These are phyloP conservation scores for Perilla frutescens DNA, from an alignment of 257 asterid species.

Conservation along the genomic window DNA sequence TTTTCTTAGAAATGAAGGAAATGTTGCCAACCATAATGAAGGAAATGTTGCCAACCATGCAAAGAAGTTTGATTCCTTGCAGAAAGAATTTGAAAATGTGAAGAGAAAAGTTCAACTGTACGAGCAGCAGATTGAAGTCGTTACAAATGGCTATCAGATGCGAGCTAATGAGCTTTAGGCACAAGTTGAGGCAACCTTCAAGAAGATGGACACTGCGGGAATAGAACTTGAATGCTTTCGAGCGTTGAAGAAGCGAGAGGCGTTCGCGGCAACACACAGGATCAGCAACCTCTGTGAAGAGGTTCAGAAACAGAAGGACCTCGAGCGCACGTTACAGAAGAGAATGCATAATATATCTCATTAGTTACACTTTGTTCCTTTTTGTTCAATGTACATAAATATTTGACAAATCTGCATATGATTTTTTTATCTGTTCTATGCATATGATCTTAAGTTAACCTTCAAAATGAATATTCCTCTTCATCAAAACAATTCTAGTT, in stretches of 20 bases:
- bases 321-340: constrained; percentile 71
- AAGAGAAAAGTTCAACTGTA: too few relatives aligned
- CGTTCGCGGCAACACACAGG: constrained; percentile 73
- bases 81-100: too few relatives aligned
- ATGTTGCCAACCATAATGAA: constrained; percentile 46
- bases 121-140: too few relatives aligned
- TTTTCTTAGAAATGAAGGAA: constrained; percentile 77
- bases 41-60: constrained; percentile 94
- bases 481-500: too few relatives aligned
- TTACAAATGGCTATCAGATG: constrained; percentile 44
- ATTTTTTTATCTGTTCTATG: too few relatives aligned
- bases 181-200: constrained; percentile 74
- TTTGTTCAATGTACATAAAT: too few relatives aligned
- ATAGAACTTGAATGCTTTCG: constrained; percentile 89
- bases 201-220: constrained; percentile 86
- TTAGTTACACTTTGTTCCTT: too few relatives aligned
- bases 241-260: constrained; percentile 86
- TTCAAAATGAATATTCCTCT: too few relatives aligned
- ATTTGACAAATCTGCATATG: too few relatives aligned
- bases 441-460: too few relatives aligned
- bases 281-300: constrained; percentile 92
- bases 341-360: constrained; percentile 12
- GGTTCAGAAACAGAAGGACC: constrained; percentile 96
- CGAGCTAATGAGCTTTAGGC: constrained; percentile 82
- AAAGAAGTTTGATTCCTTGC: too few relatives aligned